A percentile compares a stretch with the other conserved stretches of the same genome.
These are phyloP conservation scores for Astragalus membranaceus DNA, from an alignment of 306 rosid species.

Conservation along the genomic window DNA sequence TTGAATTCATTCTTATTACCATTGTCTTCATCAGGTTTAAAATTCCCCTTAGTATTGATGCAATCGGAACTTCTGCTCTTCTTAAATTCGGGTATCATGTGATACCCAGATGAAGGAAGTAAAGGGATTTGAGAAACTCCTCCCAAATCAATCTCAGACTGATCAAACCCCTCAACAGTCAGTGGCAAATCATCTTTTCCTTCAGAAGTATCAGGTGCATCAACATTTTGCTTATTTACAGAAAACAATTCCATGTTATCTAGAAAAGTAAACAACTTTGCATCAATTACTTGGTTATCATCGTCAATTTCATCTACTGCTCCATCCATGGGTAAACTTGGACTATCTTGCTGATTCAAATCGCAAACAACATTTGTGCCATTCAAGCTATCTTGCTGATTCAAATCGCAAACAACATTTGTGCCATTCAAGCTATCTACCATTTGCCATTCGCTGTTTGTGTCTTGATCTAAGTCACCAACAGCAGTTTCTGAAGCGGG, in stretches of 20 bases:
- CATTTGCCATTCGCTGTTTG: constrained; percentile 28
- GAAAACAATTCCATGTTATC: constrained; percentile 20
- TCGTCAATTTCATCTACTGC: constrained; percentile 29
- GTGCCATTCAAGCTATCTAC: constrained; percentile 27
- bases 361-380: constrained; percentile 15
- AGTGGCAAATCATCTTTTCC: constrained; percentile 26
- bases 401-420: constrained; percentile 18
- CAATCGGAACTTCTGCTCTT: constrained; percentile 19
- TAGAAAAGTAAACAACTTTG: constrained; percentile 27
- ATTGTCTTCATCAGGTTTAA: constrained; percentile 26
- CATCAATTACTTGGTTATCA: constrained; percentile 28
- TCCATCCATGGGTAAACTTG: constrained; percentile 29
- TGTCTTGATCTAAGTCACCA: constrained; percentile 24
- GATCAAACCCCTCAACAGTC: constrained; percentile 26
- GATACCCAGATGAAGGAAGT: constrained; percentile 19
- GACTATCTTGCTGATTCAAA: constrained; percentile 36
- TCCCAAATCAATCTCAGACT: constrained; percentile 31
- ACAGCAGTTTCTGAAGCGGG: constrained; percentile 25
- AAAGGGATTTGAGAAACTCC: constrained; percentile 24
- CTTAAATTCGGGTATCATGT: constrained; percentile 18
- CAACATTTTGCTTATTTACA: constrained; percentile 21
- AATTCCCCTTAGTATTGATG: constrained; percentile 17
- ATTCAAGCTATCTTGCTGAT: constrained; percentile 33
- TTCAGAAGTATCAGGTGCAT: constrained; percentile 11
- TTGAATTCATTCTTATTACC: constrained; percentile 21